Evolutionary conservation across 2,329 filamentous ascomycete species (phyloP).

Genomic region (Neonectria neomacrospora): DNA sequence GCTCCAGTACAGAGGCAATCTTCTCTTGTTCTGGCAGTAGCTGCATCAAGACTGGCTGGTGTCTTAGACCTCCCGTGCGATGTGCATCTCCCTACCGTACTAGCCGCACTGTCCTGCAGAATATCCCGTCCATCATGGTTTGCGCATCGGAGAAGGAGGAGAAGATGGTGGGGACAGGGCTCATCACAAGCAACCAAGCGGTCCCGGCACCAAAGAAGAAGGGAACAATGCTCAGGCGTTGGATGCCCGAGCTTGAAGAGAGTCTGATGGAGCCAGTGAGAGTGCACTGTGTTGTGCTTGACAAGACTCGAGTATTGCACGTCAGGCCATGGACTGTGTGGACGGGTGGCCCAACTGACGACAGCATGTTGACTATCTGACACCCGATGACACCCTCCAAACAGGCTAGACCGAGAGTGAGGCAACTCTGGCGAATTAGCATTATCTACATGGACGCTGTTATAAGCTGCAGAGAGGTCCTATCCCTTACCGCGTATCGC

Average conservation of each 20-base stretch:
- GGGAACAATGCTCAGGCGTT: slow-evolving; percentile 21
- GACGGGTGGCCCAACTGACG: neutral
- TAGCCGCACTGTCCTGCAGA: slow-evolving; percentile 13
- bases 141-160: slow-evolving; percentile 19
- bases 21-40: neutral
- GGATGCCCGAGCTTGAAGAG: neutral
- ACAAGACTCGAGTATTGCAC: neutral
- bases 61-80: neutral
- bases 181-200: neutral
- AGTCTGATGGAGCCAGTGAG: neutral
- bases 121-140: slow-evolving; percentile 24
- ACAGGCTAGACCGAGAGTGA: neutral
- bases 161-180: neutral
- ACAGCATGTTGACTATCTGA: neutral
- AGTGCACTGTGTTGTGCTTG: neutral
- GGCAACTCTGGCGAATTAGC: neutral
- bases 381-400: neutral
- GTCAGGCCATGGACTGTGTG: neutral
- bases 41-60: neutral
- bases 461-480: neutral
- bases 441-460: neutral
- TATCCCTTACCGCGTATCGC: too few relatives aligned
- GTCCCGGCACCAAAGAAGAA: slow-evolving; percentile 20
- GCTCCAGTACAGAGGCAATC: neutral
- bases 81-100: slow-evolving; percentile 1